These are phyloP conservation scores for Pythium chondricola DNA, from an alignment of 352 stramenopile species.

Conservation along the genomic window DNA sequence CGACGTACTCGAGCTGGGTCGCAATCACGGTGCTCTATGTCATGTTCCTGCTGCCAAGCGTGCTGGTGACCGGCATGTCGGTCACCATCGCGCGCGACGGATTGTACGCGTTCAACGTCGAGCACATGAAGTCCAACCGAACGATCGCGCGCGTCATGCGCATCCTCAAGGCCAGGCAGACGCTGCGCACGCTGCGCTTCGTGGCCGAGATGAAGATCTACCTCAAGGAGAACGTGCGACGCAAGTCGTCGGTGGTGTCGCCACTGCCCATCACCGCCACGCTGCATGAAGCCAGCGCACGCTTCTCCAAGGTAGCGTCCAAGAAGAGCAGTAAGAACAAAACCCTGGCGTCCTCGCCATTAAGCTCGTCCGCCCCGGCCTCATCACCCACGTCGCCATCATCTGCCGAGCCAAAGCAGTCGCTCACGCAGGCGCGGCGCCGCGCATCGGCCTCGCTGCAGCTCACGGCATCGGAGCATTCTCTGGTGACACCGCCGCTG, in stretches of 20 bases:
- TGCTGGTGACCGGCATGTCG: slow-evolving; percentile 58
- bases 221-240: slow-evolving; percentile 44
- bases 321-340: slow-evolving; percentile 15
- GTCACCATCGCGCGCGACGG: slow-evolving; percentile 57
- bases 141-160: slow-evolving; percentile 66
- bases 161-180: slow-evolving; percentile 55
- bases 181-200: slow-evolving; percentile 65
- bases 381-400: background rate
- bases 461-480: slow-evolving; percentile 3
- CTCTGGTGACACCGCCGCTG: slow-evolving; percentile 26
- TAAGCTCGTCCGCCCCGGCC: slow-evolving; percentile 3
- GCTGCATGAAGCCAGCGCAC: slow-evolving; percentile 26
- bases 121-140: slow-evolving; percentile 62
- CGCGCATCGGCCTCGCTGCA: slow-evolving; percentile 14
- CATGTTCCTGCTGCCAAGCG: slow-evolving; percentile 48
- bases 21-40: slow-evolving; percentile 24
- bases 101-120: slow-evolving; percentile 68
- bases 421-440: slow-evolving; percentile 8
- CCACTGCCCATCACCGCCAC: slow-evolving; percentile 29
- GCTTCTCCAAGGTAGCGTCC: slow-evolving; percentile 18
- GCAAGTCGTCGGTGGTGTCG: slow-evolving; percentile 5
- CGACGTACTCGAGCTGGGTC: slow-evolving; percentile 10
- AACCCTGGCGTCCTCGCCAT: background rate
- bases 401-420: background rate
- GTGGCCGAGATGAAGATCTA: slow-evolving; percentile 80